Evolutionary conservation across 2,329 filamentous ascomycete genomes (phyloP).

Genomic region (Alternaria triticina): DNA sequence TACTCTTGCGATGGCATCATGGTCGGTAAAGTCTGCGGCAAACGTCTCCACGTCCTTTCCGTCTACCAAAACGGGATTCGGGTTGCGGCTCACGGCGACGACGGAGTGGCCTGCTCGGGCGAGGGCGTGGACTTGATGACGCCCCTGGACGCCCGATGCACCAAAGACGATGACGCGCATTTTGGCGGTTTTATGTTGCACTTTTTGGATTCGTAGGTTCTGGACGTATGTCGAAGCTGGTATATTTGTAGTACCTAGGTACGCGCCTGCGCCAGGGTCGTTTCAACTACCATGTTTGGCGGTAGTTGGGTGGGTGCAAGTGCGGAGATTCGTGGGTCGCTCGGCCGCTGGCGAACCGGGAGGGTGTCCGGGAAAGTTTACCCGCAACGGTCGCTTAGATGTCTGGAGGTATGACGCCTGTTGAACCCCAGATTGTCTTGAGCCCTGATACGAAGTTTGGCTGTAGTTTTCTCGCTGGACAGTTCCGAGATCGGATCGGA

Average conservation of each 20-base stretch:
- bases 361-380: not conserved
- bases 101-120: slow-evolving; percentile 31
- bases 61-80: slow-evolving; percentile 21
- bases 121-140: slow-evolving; percentile 36
- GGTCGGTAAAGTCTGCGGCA: slow-evolving; percentile 31
- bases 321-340: not conserved
- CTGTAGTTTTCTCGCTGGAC: not conserved
- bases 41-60: slow-evolving; percentile 21
- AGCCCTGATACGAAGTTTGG: not conserved
- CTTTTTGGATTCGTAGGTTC: not conserved
- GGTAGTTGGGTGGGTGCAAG: not conserved
- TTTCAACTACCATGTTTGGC: not conserved
- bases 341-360: not conserved
- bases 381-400: not conserved
- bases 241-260: not conserved
- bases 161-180: slow-evolving; percentile 41
- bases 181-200: not conserved
- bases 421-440: not conserved
- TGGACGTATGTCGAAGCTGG: not conserved
- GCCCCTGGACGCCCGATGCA: slow-evolving; percentile 39
- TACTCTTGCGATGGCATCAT: slow-evolving; percentile 16
- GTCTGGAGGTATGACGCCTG: not conserved
- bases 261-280: not conserved
- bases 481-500: not conserved
- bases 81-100: slow-evolving; percentile 35